phyloP scores from a whole-genome alignment of 192 early-diverging fungal species.

The Backusella mclennaniae region DNA sequence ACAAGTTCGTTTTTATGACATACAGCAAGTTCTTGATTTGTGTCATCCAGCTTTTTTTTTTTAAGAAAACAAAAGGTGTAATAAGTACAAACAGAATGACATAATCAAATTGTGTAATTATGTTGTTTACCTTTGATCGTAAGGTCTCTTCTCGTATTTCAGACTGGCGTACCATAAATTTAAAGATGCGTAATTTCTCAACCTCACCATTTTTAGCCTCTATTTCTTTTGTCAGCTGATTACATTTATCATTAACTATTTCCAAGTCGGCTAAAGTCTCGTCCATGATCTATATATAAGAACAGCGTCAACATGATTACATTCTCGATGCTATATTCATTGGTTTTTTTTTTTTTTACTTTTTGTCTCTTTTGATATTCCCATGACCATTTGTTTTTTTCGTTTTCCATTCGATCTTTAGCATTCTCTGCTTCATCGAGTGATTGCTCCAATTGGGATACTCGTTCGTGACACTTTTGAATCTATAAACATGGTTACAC shows the following conservation, averaged over 20 bases:
- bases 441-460: slow-evolving; percentile 18
- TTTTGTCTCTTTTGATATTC: slow-evolving; percentile 37
- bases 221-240: slow-evolving; percentile 25
- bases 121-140: slow-evolving; percentile 17
- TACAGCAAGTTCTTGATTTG: slow-evolving; percentile 39
- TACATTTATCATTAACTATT: slow-evolving; percentile 19
- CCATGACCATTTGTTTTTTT: slow-evolving; percentile 27
- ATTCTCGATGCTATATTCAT: background rate
- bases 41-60: slow-evolving; percentile 39
- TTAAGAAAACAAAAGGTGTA: background rate
- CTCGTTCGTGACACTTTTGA: slow-evolving; percentile 15
- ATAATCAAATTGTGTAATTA: background rate
- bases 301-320: background rate
- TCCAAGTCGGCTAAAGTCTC: slow-evolving; percentile 28
- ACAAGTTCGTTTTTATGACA: slow-evolving; percentile 34
- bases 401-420: slow-evolving; percentile 23
- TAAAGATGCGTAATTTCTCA: slow-evolving; percentile 29
- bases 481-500: slow-evolving; percentile 26
- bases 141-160: slow-evolving; percentile 26
- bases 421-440: slow-evolving; percentile 30
- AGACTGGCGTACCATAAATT: slow-evolving; percentile 28
- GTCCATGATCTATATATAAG: slow-evolving; percentile 18
- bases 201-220: slow-evolving; percentile 27
- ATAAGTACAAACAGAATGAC: background rate
- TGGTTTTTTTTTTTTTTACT: background rate